phyloP scores from a whole-genome alignment of 139 green algal genomes.

The Coccomyxa sp. region DNA sequence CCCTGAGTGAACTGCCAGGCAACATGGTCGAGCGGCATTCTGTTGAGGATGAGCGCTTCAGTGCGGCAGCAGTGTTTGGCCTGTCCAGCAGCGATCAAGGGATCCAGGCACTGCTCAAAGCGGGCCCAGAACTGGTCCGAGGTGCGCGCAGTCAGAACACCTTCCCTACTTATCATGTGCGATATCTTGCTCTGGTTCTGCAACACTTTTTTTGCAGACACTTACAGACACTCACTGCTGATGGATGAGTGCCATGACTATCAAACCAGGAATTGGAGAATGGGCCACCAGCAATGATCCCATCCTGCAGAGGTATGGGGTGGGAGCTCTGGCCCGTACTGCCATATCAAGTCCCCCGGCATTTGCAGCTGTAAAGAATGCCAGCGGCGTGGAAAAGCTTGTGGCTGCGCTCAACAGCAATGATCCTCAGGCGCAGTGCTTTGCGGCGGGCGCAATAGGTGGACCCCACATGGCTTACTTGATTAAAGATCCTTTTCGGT shows the following conservation, averaged over 20 bases:
- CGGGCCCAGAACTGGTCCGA: background rate
- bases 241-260: background rate
- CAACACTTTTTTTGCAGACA: background rate
- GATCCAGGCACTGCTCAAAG: background rate
- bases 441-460: constrained; percentile 23
- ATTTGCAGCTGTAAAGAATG: background rate
- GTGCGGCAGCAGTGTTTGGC: constrained; percentile 10
- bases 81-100: constrained; percentile 8
- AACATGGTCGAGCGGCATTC: constrained; percentile 10
- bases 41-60: constrained; percentile 22
- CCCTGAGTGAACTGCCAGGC: constrained; percentile 7
- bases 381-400: constrained; percentile 10
- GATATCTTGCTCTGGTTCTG: background rate
- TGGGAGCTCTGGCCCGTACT: constrained; percentile 11
- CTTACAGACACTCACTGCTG: background rate
- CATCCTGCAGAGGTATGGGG: constrained; percentile 27
- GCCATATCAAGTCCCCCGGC: background rate
- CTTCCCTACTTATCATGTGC: too few relatives aligned
- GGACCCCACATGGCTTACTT: background rate
- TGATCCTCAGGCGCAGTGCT: constrained; percentile 24
- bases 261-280: constrained; percentile 8
- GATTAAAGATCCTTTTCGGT: background rate
- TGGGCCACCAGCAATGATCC: constrained; percentile 21
- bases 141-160: constrained; percentile 1
- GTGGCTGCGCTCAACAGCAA: constrained; percentile 7